phyloP scores from a whole-genome alignment of 768 basidiomycete species.

The Rhodotorula taiwanensis region DNA sequence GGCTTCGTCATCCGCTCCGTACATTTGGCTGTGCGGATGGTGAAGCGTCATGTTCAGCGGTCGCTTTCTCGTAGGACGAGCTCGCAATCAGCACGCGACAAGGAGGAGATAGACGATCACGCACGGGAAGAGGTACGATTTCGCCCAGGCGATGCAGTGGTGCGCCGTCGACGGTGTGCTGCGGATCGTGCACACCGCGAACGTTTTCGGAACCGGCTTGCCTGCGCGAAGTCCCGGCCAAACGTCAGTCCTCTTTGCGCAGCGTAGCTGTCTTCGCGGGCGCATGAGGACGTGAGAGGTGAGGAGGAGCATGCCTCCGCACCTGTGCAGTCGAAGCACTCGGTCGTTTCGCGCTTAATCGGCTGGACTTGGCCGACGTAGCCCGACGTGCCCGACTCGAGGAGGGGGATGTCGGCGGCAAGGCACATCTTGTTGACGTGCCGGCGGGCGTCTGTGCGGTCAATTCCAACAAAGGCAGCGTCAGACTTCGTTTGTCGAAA shows the following conservation, averaged over 20 bases:
- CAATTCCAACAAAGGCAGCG: neutral
- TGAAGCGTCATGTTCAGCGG: neutral
- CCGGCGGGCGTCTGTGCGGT: conserved; percentile 67
- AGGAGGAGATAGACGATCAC: neutral
- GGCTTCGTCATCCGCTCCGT: conserved; percentile 72
- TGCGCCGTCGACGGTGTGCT: conserved; percentile 95
- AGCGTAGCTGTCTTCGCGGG: too few species aligned
- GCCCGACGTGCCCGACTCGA: conserved; percentile 94
- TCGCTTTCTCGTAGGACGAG: too few species aligned
- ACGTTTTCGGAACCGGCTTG: conserved; percentile 86
- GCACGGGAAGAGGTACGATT: conserved; percentile 82
- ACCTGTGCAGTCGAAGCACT: conserved; percentile 85
- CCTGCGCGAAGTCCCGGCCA: neutral
- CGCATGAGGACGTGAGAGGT: too few species aligned
- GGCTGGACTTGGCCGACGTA: conserved; percentile 97
- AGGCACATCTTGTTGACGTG: conserved; percentile 99
- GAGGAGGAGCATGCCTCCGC: neutral
- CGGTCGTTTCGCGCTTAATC: conserved; percentile 83
- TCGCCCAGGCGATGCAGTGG: conserved; percentile 99
- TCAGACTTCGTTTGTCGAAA: too few species aligned
- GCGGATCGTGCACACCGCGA: conserved; percentile 95
- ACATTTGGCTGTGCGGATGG: conserved; percentile 56
- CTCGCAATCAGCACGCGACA: too few species aligned
- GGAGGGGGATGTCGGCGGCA: conserved; percentile 78
- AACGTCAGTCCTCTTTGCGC: too few species aligned